phyloP scores from a whole-genome alignment of 140 eudicot species.

The Anethum foeniculum region DNA sequence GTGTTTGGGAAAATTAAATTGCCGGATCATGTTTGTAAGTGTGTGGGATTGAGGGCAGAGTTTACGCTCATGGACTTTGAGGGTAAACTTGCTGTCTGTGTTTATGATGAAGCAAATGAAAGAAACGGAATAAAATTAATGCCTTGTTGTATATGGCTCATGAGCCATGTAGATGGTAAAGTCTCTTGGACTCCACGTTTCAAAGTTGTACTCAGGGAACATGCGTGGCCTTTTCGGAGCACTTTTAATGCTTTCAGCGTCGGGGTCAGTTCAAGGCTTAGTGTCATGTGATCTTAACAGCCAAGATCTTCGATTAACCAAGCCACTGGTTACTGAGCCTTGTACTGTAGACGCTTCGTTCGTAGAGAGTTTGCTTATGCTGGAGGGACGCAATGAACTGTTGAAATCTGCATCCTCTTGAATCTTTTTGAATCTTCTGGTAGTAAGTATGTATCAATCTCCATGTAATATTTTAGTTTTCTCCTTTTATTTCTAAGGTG shows the following conservation, averaged over 20 bases:
- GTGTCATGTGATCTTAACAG: not conserved
- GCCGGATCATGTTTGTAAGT: not conserved
- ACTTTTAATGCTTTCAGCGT: not conserved
- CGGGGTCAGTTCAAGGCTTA: not conserved
- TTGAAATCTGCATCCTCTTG: not conserved
- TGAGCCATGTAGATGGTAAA: not conserved
- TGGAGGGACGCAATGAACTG: not conserved
- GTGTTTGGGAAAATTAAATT: constrained; percentile 7
- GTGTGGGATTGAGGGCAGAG: not conserved
- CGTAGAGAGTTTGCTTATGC: not conserved
- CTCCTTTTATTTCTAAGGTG: not conserved
- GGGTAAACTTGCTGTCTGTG: not conserved
- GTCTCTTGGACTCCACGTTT: not conserved
- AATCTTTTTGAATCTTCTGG: not conserved
- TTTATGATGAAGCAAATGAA: not conserved
- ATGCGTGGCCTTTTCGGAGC: not conserved
- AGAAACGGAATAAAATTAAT: not conserved
- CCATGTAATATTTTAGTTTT: not conserved
- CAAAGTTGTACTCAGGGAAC: not conserved
- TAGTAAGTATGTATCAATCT: not conserved
- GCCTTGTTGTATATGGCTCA: not conserved
- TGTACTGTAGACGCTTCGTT: not conserved
- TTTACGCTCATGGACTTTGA: not conserved
- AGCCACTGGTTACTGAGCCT: not conserved
- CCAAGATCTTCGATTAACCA: not conserved